Base-by-base conservation (phyloP, 1,139 yeast genomes). In the Lizanozyma gosingica region DNA sequence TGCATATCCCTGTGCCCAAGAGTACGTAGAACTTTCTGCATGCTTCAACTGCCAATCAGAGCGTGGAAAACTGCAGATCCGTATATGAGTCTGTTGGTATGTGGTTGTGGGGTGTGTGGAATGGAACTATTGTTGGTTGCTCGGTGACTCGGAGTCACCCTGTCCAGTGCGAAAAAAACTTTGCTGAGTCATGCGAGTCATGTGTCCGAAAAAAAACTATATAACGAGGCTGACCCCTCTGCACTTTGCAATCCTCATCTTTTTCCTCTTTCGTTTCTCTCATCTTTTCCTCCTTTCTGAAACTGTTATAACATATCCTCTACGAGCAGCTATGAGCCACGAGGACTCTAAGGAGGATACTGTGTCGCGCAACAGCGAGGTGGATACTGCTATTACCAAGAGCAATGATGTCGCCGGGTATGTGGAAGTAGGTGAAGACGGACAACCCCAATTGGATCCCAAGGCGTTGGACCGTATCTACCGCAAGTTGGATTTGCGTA, bases 401-500 rank as follows among this genome's bases (percentile, higher is more conserved):
- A 22, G 29, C 11, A 6, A 6, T 22, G 29, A 22, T 11, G 29
- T 11, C 6, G 11, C 29, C 6, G 11, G 11, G 29, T 22, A 22
- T 11, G 6, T 11, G 29, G 29, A 22, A 11, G 29, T 22, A 6
- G 29, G 29, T 22, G 29, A 22, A 22, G 29, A 22, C 11, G 29
- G 29, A 6, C 6, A 11, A 22, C 29, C 11, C 6, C 9, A 22
- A 11, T 22, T 22, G 11, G 29, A 22, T 55, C 3, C 54, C 33
- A 61, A 63, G 36, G 63, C 68, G 41, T 65, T 83, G 42, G 80
- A 83, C 52, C 65, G 61, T 39, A 68, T 84, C 36, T 85, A 85
- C 56, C 59, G 83, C 38, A 79, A 76, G 52, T 64, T 85, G 35
- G 95, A 85, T 53, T 55, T 57, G 37, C 66, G 94, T 40, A 83